Evolutionary conservation across 768 basidiomycete species (phyloP), one percentile per base, ranked within the genome.

Genomic region (Phlebiopsis gigantea): DNA sequence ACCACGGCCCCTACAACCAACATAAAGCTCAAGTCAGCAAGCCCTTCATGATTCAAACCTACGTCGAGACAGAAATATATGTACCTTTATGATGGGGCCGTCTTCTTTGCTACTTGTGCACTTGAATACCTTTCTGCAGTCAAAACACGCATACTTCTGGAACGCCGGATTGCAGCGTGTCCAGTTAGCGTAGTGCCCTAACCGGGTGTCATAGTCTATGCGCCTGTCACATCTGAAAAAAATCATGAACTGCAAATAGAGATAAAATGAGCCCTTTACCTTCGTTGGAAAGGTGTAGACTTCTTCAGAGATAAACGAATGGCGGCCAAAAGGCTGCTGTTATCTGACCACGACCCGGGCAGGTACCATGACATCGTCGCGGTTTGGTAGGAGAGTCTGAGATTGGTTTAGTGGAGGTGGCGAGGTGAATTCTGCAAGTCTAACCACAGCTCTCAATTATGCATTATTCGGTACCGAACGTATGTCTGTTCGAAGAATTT

Each of bases 401-500:
- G n/a, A n/a, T n/a, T n/a, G n/a, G n/a, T n/a, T n/a, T n/a, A n/a
- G n/a, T n/a, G n/a, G n/a, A n/a, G n/a, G n/a, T n/a, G n/a, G n/a
- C n/a, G n/a, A n/a, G n/a, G n/a, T n/a, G n/a, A n/a, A n/a, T n/a
- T n/a, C n/a, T n/a, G n/a, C n/a, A n/a, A n/a, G n/a, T n/a, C n/a
- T n/a, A n/a, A n/a, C n/a, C n/a, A n/a, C n/a, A n/a, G n/a, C n/a
- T n/a, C n/a, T n/a, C n/a, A n/a, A n/a, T n/a, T n/a, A n/a, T n/a
- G n/a, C n/a, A n/a, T n/a, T n/a, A n/a, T 34, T 34, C 31, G 34
- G 34, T 2, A 39, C 34, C 34, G 34, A 39, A 17, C 34, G 34
- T 39, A 9, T 12, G 51, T 56, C 55, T 48, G 53, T 48, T 58
- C 61, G 48, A 53, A 24, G 22, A 5, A 19, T 51, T 57, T 58